Conservation (phyloP, 164 flowering plant species). For the Buxus sempervirens region DNA sequence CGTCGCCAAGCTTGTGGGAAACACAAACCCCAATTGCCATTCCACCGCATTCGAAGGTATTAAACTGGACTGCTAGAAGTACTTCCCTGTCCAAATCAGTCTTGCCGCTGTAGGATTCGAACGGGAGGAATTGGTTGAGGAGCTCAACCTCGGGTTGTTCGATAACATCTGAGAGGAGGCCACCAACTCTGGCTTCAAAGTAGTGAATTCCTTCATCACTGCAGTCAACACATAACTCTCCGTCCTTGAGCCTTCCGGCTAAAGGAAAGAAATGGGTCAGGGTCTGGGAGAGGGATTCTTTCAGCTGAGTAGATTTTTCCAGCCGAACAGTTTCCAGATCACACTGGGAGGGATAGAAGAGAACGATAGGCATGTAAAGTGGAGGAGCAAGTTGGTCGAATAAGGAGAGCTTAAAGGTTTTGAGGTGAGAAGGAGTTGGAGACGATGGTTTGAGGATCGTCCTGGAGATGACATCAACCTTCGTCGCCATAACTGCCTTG, state of each 20-base stretch:
- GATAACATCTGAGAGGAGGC: constrained; percentile 13
- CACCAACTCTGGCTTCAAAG: constrained; percentile 20
- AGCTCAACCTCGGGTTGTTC: constrained; percentile 15
- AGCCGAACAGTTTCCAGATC: background rate
- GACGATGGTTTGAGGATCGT: constrained; percentile 32
- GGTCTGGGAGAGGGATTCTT: constrained; percentile 25
- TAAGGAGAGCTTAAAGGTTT: constrained; percentile 34
- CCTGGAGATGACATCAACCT: constrained; percentile 7
- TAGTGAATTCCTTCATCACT: constrained; percentile 29
- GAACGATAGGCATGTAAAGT: constrained; percentile 28
- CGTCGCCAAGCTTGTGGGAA: constrained; percentile 47
- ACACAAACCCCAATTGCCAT: constrained; percentile 46
- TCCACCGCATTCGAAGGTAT: constrained; percentile 50
- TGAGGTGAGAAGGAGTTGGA: no score
- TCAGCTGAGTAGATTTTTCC: no score
- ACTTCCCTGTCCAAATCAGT: background rate
- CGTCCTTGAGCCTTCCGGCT: constrained; percentile 33
- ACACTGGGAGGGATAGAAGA: constrained; percentile 28
- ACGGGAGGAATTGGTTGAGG: constrained; percentile 28
- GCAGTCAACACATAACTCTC: constrained; percentile 28
- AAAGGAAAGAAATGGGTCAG: constrained; percentile 32
- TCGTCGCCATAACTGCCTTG: no score
- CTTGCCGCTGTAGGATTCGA: background rate
- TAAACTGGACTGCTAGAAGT: constrained; percentile 41
- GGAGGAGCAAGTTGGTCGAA: constrained; percentile 42